These are phyloP conservation scores for Orobanche coerulescens DNA, from an alignment of 257 asterid species.

Conservation along the genomic window DNA sequence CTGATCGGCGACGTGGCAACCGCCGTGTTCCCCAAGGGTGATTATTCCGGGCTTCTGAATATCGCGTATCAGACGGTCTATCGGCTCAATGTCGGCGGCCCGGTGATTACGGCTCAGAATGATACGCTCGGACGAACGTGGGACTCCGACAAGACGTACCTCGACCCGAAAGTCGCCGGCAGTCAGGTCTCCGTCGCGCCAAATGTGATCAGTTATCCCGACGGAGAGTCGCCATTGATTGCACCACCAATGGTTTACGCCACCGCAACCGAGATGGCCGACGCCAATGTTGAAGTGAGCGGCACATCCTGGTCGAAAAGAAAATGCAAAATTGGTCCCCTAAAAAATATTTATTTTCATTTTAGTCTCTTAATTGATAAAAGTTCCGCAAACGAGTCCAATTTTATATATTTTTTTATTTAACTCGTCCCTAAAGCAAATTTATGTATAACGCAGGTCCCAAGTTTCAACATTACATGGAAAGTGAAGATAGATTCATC, in stretches of 20 bases:
- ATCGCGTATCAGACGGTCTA: conserved; percentile 51
- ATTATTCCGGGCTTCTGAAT: conserved; percentile 39
- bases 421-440: no score
- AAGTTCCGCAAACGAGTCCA: no score
- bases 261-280: conserved; percentile 68
- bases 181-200: conserved; percentile 39
- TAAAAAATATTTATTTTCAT: no score
- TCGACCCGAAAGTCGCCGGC: conserved; percentile 64
- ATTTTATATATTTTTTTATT: no score
- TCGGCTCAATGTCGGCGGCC: conserved; percentile 74
- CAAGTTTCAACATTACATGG: conserved; percentile 73
- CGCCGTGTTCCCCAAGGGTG: conserved; percentile 28
- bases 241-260: conserved; percentile 61
- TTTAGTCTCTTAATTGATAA: no score
- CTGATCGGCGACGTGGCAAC: conserved; percentile 46
- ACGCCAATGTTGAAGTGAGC: conserved; percentile 55
- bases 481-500: conserved; percentile 48
- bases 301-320: no score
- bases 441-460: no score
- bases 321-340: no score
- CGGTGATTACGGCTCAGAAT: conserved; percentile 52
- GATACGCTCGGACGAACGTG: conserved; percentile 68
- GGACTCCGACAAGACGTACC: conserved; percentile 65
- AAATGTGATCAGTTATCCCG: conserved; percentile 44
- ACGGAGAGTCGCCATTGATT: conserved; percentile 60